phyloP scores from a whole-genome alignment of 805 yeast species.

The Saccharomycopsis vini region DNA sequence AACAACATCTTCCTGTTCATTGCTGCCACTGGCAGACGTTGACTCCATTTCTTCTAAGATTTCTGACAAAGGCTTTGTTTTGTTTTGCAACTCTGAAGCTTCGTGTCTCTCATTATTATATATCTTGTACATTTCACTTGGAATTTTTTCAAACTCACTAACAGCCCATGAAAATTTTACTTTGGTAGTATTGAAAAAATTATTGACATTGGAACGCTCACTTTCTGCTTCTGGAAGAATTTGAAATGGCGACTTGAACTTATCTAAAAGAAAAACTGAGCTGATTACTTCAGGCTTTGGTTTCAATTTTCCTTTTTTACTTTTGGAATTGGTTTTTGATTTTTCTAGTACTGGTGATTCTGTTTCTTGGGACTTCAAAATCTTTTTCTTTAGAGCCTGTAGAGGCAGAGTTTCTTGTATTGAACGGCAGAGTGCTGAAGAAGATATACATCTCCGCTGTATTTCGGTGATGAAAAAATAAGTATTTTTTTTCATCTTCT shows the following conservation, averaged over 20 bases:
- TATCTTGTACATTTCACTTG: conserved; percentile 38
- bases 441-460: no score
- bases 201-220: conserved; percentile 20
- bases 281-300: neutral
- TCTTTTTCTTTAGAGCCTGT: no score
- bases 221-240: conserved; percentile 13
- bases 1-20: no score
- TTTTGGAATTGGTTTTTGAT: neutral
- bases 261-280: no score
- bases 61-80: neutral
- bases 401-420: no score
- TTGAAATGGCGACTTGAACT: conserved; percentile 11
- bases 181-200: conserved; percentile 39
- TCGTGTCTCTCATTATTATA: neutral
- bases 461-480: no score
- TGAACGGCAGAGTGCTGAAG: no score
- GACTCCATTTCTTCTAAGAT: neutral
- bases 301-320: neutral
- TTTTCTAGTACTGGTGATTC: no score
- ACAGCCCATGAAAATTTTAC: conserved; percentile 54
- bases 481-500: no score
- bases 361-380: no score
- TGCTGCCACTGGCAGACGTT: neutral
- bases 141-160: conserved; percentile 44
- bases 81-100: neutral